These are phyloP conservation scores for Thalia dealbata DNA, from an alignment of 176 grass and related monocot species.

Conservation along the genomic window DNA sequence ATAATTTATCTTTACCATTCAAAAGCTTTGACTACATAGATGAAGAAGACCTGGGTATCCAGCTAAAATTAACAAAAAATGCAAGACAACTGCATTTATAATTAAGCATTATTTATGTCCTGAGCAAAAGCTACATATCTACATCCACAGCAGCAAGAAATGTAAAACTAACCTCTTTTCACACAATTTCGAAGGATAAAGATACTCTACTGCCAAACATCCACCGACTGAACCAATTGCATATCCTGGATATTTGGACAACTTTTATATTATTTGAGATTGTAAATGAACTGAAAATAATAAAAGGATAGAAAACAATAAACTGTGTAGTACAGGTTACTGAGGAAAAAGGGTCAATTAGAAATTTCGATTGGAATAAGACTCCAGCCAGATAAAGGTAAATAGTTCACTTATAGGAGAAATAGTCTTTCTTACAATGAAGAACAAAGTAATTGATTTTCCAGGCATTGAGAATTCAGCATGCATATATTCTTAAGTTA, in stretches of 20 bases:
- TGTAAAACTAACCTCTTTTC: constrained; percentile 45
- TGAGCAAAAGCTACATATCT: background rate
- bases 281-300: background rate
- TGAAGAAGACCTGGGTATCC: background rate
- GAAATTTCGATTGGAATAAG: background rate
- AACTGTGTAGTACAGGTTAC: background rate
- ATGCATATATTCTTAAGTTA: background rate
- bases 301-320: background rate
- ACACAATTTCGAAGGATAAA: constrained; percentile 31
- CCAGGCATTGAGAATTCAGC: background rate
- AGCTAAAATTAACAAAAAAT: background rate
- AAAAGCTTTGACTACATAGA: background rate
- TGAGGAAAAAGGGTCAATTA: background rate
- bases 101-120: background rate
- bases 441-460: background rate
- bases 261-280: background rate
- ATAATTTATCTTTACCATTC: background rate
- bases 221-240: constrained; percentile 41
- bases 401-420: too few species aligned
- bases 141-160: constrained; percentile 9
- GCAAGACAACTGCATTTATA: background rate
- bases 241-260: constrained; percentile 37
- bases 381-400: background rate
- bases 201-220: constrained; percentile 46
- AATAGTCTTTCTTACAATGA: background rate